Evolutionary conservation across 2,329 filamentous ascomycete species (phyloP).

Genomic region (Talaromyces albobiverticillius): DNA sequence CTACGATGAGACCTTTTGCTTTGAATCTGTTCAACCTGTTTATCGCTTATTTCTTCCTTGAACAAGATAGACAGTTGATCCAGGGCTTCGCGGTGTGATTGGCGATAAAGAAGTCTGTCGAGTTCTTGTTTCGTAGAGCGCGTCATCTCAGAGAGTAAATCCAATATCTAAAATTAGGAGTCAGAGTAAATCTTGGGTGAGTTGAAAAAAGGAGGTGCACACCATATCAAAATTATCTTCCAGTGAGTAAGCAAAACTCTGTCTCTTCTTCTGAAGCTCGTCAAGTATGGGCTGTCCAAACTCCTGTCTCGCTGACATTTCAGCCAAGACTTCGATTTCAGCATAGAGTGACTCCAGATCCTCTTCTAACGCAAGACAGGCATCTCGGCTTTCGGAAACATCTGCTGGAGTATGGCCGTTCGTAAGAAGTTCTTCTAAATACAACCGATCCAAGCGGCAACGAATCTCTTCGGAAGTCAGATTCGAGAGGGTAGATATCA

Average conservation of each 20-base stretch:
- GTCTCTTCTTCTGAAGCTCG: constrained; percentile 32
- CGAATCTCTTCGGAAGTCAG: constrained; percentile 37
- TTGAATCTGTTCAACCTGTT: constrained; percentile 15
- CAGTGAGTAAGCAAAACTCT: constrained; percentile 26
- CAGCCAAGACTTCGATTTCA: constrained; percentile 38
- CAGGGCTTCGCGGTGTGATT: constrained; percentile 34
- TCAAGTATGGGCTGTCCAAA: constrained; percentile 39
- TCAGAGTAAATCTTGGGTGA: not conserved
- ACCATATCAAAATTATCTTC: constrained; percentile 36
- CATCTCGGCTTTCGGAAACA: constrained; percentile 16
- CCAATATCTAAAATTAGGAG: constrained; percentile 27
- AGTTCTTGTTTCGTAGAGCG: constrained; percentile 27
- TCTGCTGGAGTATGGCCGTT: not conserved
- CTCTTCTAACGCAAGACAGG: constrained; percentile 27
- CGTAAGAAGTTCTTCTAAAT: constrained; percentile 29
- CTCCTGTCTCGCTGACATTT: constrained; percentile 43
- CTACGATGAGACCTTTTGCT: constrained; percentile 19
- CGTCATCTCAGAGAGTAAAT: constrained; percentile 33
- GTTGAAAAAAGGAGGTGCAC: constrained; percentile 10
- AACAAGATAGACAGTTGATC: constrained; percentile 30
- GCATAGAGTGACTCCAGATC: constrained; percentile 40
- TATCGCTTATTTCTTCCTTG: constrained; percentile 27
- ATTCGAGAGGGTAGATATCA: constrained; percentile 29
- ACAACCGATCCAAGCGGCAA: constrained; percentile 39
- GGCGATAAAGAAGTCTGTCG: constrained; percentile 27